These are phyloP conservation scores for Scedosporium aurantiacum DNA, from an alignment of 2,329 filamentous ascomycete species.

Conservation along the genomic window DNA sequence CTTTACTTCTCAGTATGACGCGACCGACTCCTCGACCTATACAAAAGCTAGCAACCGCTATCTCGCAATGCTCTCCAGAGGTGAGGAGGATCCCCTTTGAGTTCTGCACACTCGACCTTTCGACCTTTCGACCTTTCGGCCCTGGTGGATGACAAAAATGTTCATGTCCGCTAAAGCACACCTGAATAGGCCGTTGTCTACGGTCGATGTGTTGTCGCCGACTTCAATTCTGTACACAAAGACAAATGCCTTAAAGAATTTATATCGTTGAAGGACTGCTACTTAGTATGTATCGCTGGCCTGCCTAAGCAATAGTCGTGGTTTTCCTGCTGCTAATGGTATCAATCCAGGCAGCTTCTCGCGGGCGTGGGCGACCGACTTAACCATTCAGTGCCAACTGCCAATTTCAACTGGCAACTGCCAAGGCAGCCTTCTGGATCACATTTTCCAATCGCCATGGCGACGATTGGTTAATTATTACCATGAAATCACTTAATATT, in stretches of 20 bases:
- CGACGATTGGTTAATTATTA: no score
- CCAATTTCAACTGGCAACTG: no score
- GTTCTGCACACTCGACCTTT: neutral
- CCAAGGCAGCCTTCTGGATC: no score
- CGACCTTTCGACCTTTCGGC: neutral
- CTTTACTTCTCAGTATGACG: conserved; percentile 8
- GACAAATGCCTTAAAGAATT: conserved; percentile 87
- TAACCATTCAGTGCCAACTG: no score
- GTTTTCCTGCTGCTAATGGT: neutral
- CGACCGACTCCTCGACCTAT: conserved; percentile 31
- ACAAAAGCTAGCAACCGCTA: conserved; percentile 42
- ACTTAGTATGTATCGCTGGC: conserved; percentile 50
- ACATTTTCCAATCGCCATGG: no score
- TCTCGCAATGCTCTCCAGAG: conserved; percentile 44
- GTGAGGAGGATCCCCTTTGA: conserved; percentile 20
- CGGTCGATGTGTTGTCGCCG: conserved; percentile 80
- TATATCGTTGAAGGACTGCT: conserved; percentile 75
- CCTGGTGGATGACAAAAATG: neutral
- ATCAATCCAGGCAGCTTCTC: neutral
- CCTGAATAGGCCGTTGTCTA: conserved; percentile 62
- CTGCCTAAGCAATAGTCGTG: neutral
- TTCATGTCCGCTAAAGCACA: neutral
- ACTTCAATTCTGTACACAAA: conserved; percentile 83
- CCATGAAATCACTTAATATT: no score
- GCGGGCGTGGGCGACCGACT: neutral